These are phyloP conservation scores for Phytophthora foliorum DNA, from an alignment of 352 stramenopile genomes.

Conservation along the genomic window DNA sequence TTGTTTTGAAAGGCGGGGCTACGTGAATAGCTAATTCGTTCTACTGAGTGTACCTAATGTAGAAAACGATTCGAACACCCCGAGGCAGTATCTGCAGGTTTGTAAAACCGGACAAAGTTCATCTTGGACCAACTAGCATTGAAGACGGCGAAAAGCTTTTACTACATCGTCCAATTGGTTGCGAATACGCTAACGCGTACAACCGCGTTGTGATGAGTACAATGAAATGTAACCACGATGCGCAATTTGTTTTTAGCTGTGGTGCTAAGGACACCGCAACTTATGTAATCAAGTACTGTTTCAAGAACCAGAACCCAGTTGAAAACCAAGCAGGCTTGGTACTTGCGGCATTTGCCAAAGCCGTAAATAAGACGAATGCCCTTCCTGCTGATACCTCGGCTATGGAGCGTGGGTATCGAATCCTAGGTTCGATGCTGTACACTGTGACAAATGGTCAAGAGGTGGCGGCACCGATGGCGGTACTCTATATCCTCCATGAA, in stretches of 20 bases:
- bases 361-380: background rate
- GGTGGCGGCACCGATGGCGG: constrained; percentile 24
- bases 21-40: background rate
- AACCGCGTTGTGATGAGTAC: constrained; percentile 16
- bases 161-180: constrained; percentile 18
- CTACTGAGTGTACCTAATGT: too few species aligned
- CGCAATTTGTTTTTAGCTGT: constrained; percentile 24
- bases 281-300: constrained; percentile 44
- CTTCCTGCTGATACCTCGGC: constrained; percentile 13
- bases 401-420: constrained; percentile 15
- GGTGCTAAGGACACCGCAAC: constrained; percentile 23
- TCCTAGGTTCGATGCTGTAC: constrained; percentile 31
- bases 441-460: constrained; percentile 24
- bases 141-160: background rate
- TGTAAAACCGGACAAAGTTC: constrained; percentile 12
- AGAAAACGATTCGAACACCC: constrained; percentile 16
- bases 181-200: constrained; percentile 39
- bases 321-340: constrained; percentile 29
- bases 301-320: constrained; percentile 35
- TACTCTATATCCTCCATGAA: constrained; percentile 20
- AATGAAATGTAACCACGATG: constrained; percentile 32
- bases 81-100: constrained; percentile 22
- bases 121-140: background rate
- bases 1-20: background rate
- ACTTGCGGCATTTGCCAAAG: constrained; percentile 24